Conservation (phyloP, 805 yeast genomes). For the Ogataea philodendri region DNA sequence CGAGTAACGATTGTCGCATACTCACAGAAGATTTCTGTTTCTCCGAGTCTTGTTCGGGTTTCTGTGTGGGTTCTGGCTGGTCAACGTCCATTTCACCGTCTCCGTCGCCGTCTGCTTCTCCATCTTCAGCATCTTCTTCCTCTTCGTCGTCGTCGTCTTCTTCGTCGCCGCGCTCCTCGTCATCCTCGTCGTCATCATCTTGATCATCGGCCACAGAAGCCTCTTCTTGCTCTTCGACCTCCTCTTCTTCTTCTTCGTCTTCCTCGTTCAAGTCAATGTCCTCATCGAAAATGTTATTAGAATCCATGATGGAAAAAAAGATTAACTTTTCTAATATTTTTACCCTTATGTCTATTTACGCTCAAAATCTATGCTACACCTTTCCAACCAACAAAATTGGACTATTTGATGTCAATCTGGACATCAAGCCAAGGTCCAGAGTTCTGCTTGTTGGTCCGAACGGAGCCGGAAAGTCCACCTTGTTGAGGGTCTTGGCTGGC, state of each 20-base stretch:
- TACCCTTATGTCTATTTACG: slow-evolving; percentile 52
- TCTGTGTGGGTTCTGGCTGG: slow-evolving; percentile 12
- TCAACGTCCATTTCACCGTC: slow-evolving; percentile 20
- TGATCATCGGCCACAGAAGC: slow-evolving; percentile 20
- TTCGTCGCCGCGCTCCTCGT: slow-evolving; percentile 23
- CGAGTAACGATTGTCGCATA: slow-evolving; percentile 29
- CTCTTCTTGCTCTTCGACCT: slow-evolving; percentile 23
- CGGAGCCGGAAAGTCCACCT: slow-evolving; percentile 96
- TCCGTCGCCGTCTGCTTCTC: slow-evolving; percentile 26
- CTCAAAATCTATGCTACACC: slow-evolving; percentile 63
- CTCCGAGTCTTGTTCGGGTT: background rate
- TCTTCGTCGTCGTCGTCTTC: slow-evolving; percentile 17
- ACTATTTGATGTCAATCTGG: slow-evolving; percentile 57
- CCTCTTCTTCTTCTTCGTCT: slow-evolving; percentile 25
- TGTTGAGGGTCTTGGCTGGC: slow-evolving; percentile 83
- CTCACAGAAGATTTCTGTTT: slow-evolving; percentile 1
- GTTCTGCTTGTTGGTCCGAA: slow-evolving; percentile 87
- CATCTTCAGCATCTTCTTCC: slow-evolving; percentile 27
- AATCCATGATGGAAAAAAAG: slow-evolving; percentile 20
- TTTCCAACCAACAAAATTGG: slow-evolving; percentile 68
- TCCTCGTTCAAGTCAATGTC: slow-evolving; percentile 26
- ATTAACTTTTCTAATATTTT: slow-evolving; percentile 2
- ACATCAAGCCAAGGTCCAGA: slow-evolving; percentile 69
- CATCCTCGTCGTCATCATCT: slow-evolving; percentile 15
- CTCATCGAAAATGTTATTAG: slow-evolving; percentile 29